A percentile compares a stretch with the other conserved stretches of the same genome.
Evolutionary conservation across 352 stramenopile species (phyloP).

Genomic region (Phytophthora europaea): DNA sequence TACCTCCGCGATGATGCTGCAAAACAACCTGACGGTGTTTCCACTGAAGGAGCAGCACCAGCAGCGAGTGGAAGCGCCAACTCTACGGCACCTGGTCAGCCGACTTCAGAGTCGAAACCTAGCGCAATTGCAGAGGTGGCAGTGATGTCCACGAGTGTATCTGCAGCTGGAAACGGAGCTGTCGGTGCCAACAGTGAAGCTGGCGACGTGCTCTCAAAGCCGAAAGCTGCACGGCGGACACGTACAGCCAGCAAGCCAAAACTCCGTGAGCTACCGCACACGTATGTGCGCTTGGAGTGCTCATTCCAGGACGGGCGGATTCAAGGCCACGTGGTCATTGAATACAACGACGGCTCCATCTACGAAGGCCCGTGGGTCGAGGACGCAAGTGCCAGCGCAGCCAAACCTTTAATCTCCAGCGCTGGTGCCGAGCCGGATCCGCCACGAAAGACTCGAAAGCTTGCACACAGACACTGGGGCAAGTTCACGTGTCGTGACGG

Average conservation of each 20-base stretch:
- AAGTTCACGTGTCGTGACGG: constrained; percentile 82
- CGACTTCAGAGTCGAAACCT: constrained; percentile 22
- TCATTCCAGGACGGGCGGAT: constrained; percentile 77
- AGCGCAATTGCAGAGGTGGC: not conserved
- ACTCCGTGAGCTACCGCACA: constrained; percentile 62
- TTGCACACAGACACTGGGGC: constrained; percentile 60
- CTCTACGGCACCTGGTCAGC: constrained; percentile 25
- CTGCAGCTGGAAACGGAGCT: not conserved
- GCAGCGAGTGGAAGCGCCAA: constrained; percentile 3
- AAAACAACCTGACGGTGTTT: not conserved
- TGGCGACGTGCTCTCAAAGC: not conserved
- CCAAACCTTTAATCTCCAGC: constrained; percentile 51
- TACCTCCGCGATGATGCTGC: constrained; percentile 59
- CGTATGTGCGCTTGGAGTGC: constrained; percentile 79
- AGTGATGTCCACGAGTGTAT: not conserved
- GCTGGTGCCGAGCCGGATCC: constrained; percentile 31
- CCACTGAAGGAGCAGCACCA: not conserved
- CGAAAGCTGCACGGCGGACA: constrained; percentile 13
- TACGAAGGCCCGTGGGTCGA: constrained; percentile 89
- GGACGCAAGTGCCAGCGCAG: constrained; percentile 50
- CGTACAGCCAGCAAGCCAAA: constrained; percentile 20
- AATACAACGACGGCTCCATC: constrained; percentile 82
- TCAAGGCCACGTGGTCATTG: constrained; percentile 67
- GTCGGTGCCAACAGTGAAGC: constrained; percentile 1
- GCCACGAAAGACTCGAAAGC: constrained; percentile 63